Percentiles rank a stretch among this genome's conserved stretches.
Conservation (phyloP, 306 rosid species). For the Chamaecrista fasciculata region DNA sequence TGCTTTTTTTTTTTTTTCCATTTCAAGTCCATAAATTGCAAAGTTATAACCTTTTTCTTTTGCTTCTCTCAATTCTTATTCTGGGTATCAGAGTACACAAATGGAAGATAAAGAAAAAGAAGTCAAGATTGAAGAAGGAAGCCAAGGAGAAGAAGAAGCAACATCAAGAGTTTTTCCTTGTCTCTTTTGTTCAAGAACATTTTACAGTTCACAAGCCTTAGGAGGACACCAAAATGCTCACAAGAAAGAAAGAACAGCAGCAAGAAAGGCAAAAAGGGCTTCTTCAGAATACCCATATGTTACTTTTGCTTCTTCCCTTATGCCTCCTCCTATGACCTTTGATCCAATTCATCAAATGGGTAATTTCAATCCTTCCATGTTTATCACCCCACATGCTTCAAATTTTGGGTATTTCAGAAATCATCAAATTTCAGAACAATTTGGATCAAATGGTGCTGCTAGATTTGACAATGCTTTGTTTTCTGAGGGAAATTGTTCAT, state of each 20-base stretch:
- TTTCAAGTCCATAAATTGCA: too few species aligned
- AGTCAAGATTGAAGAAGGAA: conserved; percentile 31
- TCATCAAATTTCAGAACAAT: conserved; percentile 38
- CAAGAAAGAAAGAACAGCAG: conserved; percentile 78
- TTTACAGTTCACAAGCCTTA: conserved; percentile 74
- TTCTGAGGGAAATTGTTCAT: conserved; percentile 38
- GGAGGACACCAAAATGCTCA: conserved; percentile 96
- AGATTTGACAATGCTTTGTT: conserved; percentile 41
- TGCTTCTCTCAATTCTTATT: not conserved
- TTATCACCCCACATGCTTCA: conserved; percentile 53
- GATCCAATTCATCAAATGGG: conserved; percentile 40
- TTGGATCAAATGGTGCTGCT: conserved; percentile 49
- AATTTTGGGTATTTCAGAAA: conserved; percentile 39
- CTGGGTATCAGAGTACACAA: conserved; percentile 28
- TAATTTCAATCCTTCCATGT: conserved; percentile 43
- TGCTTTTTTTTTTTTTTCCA: not conserved
- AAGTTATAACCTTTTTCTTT: not conserved
- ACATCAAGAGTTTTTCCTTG: conserved; percentile 57
- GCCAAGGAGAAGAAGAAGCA: conserved; percentile 31
- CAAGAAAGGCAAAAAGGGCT: conserved; percentile 55
- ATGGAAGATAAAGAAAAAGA: conserved; percentile 45
- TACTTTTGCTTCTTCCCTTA: conserved; percentile 21
- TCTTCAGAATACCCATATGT: conserved; percentile 31
- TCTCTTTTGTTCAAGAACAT: conserved; percentile 72
- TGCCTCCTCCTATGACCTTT: conserved; percentile 33